Conservation (phyloP, 2,329 filamentous ascomycete species). For the Calonectria hongkongensis region DNA sequence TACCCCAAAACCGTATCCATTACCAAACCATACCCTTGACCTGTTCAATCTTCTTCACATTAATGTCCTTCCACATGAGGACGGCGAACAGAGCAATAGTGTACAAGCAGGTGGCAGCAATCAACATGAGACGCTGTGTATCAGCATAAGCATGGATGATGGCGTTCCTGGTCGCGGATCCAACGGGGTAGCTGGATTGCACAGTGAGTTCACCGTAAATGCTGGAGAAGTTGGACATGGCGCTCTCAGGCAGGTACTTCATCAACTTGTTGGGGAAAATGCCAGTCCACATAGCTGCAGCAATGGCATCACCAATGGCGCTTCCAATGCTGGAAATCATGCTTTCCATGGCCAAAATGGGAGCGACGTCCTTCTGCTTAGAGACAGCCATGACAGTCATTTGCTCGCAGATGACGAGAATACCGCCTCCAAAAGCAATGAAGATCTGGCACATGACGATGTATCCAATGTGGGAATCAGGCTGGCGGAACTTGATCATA, state of each 20-base stretch:
- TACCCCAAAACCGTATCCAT: background rate
- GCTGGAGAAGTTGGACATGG: conserved; percentile 57
- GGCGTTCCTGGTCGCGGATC: conserved; percentile 69
- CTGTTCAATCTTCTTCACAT: conserved; percentile 61
- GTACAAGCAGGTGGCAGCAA: conserved; percentile 61
- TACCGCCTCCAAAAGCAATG: conserved; percentile 74
- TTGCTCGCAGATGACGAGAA: conserved; percentile 74
- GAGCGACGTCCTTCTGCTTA: conserved; percentile 73
- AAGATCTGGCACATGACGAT: conserved; percentile 77
- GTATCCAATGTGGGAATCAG: conserved; percentile 69
- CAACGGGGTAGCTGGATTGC: conserved; percentile 70
- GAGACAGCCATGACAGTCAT: conserved; percentile 74
- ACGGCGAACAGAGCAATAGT: conserved; percentile 60
- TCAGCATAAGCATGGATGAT: conserved; percentile 75
- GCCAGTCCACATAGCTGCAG: conserved; percentile 73
- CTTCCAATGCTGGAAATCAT: conserved; percentile 76
- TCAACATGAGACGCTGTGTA: conserved; percentile 63
- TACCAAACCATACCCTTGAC: conserved; percentile 52
- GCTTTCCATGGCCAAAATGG: conserved; percentile 74
- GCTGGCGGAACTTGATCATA: conserved; percentile 75
- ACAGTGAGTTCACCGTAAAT: conserved; percentile 70
- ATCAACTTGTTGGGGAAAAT: conserved; percentile 66
- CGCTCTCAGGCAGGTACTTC: conserved; percentile 65
- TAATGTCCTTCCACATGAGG: conserved; percentile 63
- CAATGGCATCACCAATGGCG: conserved; percentile 58